A percentile compares a stretch with the other conserved stretches of the same genome.
phyloP scores from a whole-genome alignment of 2,329 filamentous ascomycete genomes.

The Myotisia sp. region DNA sequence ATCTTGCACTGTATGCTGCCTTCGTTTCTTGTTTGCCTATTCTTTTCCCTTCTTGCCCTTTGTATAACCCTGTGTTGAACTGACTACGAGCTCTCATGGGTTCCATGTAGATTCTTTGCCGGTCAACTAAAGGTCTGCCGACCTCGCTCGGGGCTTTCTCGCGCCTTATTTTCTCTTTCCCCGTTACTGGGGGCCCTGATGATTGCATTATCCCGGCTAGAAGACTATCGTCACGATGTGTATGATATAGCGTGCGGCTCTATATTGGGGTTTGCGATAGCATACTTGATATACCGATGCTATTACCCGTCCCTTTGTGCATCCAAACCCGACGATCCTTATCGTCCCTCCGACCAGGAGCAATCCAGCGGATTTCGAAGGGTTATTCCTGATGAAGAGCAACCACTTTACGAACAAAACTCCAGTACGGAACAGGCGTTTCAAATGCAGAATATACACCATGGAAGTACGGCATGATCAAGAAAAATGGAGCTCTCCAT shows the following conservation, averaged over 20 bases:
- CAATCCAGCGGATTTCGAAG: slow-evolving; percentile 6
- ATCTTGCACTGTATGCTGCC: slow-evolving; percentile 34
- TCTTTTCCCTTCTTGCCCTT: neutral
- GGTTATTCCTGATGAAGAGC: slow-evolving; percentile 11
- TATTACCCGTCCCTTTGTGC: slow-evolving; percentile 38
- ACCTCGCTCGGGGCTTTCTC: slow-evolving; percentile 42
- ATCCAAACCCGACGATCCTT: slow-evolving; percentile 9
- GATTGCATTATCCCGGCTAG: slow-evolving; percentile 47
- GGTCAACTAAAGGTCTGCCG: slow-evolving; percentile 46
- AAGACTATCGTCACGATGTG: slow-evolving; percentile 51
- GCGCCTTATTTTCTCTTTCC: slow-evolving; percentile 40
- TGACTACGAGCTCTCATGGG: neutral
- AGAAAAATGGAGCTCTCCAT: too few relatives aligned
- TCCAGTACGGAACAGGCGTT: slow-evolving; percentile 4
- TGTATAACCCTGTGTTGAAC: neutral
- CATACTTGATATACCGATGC: slow-evolving; percentile 45
- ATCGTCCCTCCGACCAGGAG: slow-evolving; percentile 6
- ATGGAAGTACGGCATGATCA: too few relatives aligned
- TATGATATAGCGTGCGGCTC: slow-evolving; percentile 47
- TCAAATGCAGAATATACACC: slow-evolving; percentile 5
- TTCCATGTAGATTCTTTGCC: slow-evolving; percentile 28
- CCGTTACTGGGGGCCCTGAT: slow-evolving; percentile 44
- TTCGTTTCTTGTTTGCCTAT: neutral
- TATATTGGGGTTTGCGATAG: slow-evolving; percentile 39
- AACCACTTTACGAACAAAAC: slow-evolving; percentile 2